phyloP scores from a whole-genome alignment of 345 rosid genomes.

The Eucalyptus cloeziana region DNA sequence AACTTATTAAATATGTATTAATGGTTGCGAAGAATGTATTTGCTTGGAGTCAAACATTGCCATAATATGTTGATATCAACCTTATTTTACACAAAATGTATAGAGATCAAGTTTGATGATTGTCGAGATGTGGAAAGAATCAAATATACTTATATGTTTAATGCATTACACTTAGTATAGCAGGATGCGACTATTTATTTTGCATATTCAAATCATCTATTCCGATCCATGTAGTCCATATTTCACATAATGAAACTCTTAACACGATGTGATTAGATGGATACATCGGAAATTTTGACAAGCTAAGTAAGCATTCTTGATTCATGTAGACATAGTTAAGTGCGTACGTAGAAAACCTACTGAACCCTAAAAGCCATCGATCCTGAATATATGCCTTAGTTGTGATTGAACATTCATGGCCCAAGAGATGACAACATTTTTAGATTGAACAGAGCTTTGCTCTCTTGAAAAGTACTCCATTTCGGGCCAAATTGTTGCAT shows the following conservation, averaged over 20 bases:
- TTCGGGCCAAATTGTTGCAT: not conserved
- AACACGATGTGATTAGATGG: not conserved
- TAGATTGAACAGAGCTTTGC: not conserved
- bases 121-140: not conserved
- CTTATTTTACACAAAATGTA: not conserved
- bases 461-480: not conserved
- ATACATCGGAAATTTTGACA: not conserved
- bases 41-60: not conserved
- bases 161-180: not conserved
- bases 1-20: too few relatives aligned
- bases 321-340: not conserved
- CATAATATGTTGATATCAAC: not conserved
- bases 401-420: not conserved
- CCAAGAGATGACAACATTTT: slow-evolving; percentile 1
- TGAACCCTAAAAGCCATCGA: not conserved
- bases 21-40: not conserved
- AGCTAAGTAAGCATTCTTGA: not conserved
- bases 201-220: not conserved
- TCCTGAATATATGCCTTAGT: not conserved
- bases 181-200: not conserved
- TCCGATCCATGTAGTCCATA: not conserved
- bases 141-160: not conserved
- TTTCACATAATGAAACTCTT: not conserved
- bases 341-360: not conserved
- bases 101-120: not conserved